A percentile compares a stretch with the other conserved stretches of the same genome.
Evolutionary conservation across 805 yeast species (phyloP).

Genomic region (Schwanniomyces occidentalis): DNA sequence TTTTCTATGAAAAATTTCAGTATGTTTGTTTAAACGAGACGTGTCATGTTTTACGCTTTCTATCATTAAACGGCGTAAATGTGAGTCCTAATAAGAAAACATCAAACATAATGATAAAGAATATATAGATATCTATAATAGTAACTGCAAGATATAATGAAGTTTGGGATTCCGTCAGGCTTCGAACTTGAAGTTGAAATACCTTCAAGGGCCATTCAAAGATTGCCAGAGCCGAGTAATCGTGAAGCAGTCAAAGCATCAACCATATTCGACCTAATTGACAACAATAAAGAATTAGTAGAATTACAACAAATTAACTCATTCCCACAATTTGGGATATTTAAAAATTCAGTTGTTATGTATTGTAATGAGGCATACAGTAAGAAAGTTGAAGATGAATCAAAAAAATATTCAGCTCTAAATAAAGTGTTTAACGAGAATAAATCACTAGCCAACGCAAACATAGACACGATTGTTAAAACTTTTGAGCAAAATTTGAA

Average conservation of each 20-base stretch:
- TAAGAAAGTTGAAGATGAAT: conserved; percentile 1
- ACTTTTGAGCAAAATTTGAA: conserved; percentile 6
- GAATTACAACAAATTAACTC: background rate
- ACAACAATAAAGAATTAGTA: no score
- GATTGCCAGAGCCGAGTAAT: no score
- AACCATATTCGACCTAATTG: no score
- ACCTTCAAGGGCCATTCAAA: background rate
- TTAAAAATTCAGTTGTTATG: background rate
- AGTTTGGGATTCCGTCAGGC: conserved; percentile 28
- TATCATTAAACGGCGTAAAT: conserved; percentile 1
- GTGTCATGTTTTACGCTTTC: background rate
- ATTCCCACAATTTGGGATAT: conserved; percentile 1
- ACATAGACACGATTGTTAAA: background rate
- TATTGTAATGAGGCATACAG: background rate
- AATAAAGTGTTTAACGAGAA: background rate
- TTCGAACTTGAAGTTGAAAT: conserved; percentile 16
- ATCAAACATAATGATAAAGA: background rate
- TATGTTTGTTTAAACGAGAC: background rate
- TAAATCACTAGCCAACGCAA: background rate
- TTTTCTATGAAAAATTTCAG: conserved; percentile 7
- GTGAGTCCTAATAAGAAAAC: background rate
- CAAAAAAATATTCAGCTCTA: background rate
- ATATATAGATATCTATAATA: no score
- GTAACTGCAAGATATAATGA: conserved; percentile 14
- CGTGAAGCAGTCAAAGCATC: no score